Evolutionary conservation across 805 yeast species (phyloP), one percentile per base, ranked within the genome.

Genomic region (Maudiozyma saulgeensis): DNA sequence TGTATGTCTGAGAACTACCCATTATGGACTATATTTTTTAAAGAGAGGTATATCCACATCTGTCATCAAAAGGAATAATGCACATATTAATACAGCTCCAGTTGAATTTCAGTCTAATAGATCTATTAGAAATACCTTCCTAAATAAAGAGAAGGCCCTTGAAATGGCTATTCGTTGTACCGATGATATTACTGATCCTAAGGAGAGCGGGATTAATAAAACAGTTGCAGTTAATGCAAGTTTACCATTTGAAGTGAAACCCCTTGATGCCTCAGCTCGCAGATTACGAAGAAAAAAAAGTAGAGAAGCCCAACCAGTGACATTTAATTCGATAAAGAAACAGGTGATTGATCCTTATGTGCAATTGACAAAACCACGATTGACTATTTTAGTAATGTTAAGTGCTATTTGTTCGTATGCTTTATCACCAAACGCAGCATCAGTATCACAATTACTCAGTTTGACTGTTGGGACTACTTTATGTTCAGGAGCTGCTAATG

Each of bases 391-490:
- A 39, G 96, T 93, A 13, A 95, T 91, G 66, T 71, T 93, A 19
- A 86, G 96, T 48, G 84, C 96, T 0, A 88, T 93, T 59, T 88
- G 97, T 53, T 84, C 97, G 0, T 93, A 91, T 63, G 97, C 97
- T 0, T 70, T 93, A 31, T 87, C 96, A 0, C 98, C 99, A 1
- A 76, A 76, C 55, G 79, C 90, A 11, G 87, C 89, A 0, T 79
- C 93, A 0, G 65, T 91, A 3, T 70, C 79, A 6, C 82, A 87
- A 53, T 74, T 93, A 45, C 59, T 86, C 32, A 80, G 81, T 56
- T 71, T 93, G 32, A 87, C 96, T 0, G 66, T 76, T 0, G 99
- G 99, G 15, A 93, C 97, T 0, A 79, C 91, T 1, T 68, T 93
- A 34, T 79, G 93, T 55, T 88, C 96, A 0, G 95, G 95, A 11